Conservation (phyloP, 1,139 yeast genomes). For the Kluyveromyces sp. region DNA sequence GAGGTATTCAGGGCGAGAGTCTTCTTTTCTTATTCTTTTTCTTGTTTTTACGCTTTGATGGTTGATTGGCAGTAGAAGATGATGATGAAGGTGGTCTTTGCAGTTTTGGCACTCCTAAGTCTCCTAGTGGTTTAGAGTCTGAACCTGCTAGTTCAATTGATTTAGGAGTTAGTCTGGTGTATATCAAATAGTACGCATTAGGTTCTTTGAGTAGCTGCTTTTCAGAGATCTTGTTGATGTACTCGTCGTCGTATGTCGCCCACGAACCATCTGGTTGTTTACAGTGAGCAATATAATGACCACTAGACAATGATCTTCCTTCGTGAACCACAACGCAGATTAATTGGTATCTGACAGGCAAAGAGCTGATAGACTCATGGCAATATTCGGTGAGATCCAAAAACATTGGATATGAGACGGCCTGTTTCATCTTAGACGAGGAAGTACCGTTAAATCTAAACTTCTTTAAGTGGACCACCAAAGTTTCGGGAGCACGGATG, state of each 20-base stretch:
- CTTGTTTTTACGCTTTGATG: constrained; percentile 9
- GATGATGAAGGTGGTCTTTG: constrained; percentile 7
- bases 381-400: constrained; percentile 62
- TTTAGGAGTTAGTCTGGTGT: constrained; percentile 63
- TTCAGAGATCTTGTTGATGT: constrained; percentile 66
- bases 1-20: constrained; percentile 6
- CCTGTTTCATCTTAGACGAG: constrained; percentile 81
- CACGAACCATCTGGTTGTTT: constrained; percentile 87
- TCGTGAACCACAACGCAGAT: constrained; percentile 89
- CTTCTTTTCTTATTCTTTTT: constrained; percentile 27
- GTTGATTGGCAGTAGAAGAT: constrained; percentile 4
- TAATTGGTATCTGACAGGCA: constrained; percentile 61
- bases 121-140: not conserved
- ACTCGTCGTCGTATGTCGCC: constrained; percentile 93
- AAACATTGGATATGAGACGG: constrained; percentile 70
- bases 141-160: constrained; percentile 13
- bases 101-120: constrained; percentile 8
- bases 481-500: constrained; percentile 78
- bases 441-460: constrained; percentile 76
- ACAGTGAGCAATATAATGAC: constrained; percentile 89
- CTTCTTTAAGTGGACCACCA: constrained; percentile 79
- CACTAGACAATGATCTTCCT: constrained; percentile 86
- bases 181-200: constrained; percentile 82
- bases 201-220: constrained; percentile 72
- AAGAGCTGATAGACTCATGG: constrained; percentile 23